Conservation (phyloP, 1,284 basidiomycete species). For the Bjerkandera adusta region DNA sequence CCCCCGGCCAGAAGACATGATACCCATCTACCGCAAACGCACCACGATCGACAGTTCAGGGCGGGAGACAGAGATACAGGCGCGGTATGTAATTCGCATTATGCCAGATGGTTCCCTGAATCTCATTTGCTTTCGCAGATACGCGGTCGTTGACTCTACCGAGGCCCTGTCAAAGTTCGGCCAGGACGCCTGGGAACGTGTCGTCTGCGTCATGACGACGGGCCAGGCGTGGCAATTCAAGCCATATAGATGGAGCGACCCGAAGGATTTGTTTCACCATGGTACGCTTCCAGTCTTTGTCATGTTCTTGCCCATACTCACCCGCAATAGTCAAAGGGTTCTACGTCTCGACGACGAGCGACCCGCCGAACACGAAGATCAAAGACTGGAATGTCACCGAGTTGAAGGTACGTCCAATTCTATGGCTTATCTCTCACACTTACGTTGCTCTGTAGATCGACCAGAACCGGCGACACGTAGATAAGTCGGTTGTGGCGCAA, state of each 20-base stretch:
- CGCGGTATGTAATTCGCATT: constrained; percentile 36
- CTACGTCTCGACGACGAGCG: constrained; percentile 91
- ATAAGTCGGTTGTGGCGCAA: constrained; percentile 91
- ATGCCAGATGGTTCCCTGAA: neutral
- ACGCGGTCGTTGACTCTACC: constrained; percentile 89
- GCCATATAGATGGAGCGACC: constrained; percentile 95
- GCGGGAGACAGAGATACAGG: constrained; percentile 39
- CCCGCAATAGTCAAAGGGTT: constrained; percentile 77
- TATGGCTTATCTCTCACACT: neutral
- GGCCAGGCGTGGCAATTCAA: constrained; percentile 98
- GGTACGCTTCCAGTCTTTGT: constrained; percentile 48
- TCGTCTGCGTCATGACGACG: constrained; percentile 96
- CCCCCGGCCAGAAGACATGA: constrained; percentile 77
- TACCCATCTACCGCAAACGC: constrained; percentile 78
- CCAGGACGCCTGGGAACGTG: constrained; percentile 90
- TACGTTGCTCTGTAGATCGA: constrained; percentile 63
- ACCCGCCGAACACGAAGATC: constrained; percentile 84
- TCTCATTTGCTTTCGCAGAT: constrained; percentile 32
- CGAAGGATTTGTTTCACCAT: constrained; percentile 88
- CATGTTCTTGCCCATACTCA: constrained; percentile 9
- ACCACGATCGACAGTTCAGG: constrained; percentile 57
- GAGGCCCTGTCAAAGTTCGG: constrained; percentile 93
- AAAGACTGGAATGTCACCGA: constrained; percentile 97
- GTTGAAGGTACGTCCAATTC: constrained; percentile 63
- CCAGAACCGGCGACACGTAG: constrained; percentile 87